A percentile compares a stretch with the other conserved stretches of the same genome.
These are phyloP conservation scores for Skeletonema menzelii DNA, from an alignment of 108 stramenopile genomes.

Conservation along the genomic window DNA sequence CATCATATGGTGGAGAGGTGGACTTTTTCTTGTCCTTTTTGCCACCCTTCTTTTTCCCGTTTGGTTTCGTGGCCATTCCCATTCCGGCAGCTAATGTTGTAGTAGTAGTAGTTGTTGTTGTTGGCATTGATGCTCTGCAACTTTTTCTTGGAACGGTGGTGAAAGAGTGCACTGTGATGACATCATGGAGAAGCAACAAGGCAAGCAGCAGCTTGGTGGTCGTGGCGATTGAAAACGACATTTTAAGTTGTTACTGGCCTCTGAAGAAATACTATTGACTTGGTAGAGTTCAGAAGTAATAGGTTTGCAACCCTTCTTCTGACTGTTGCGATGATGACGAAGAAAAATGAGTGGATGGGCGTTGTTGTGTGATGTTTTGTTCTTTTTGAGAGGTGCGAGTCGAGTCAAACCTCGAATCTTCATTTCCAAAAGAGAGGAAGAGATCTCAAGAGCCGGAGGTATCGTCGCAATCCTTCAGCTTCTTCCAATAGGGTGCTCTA, in stretches of 20 bases:
- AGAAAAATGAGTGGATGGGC: not conserved
- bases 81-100: not conserved
- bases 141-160: not conserved
- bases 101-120: not conserved
- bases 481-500: too few species aligned
- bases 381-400: too few species aligned
- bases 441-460: too few species aligned
- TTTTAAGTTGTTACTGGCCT: not conserved
- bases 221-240: not conserved
- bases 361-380: too few species aligned
- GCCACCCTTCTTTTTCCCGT: constrained; percentile 28
- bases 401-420: too few species aligned
- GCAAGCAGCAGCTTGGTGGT: not conserved
- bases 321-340: too few species aligned
- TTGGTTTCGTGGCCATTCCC: constrained; percentile 38
- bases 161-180: not conserved
- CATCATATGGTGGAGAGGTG: constrained; percentile 52
- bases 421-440: too few species aligned
- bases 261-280: too few species aligned
- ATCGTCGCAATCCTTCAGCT: too few species aligned
- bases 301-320: too few species aligned
- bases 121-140: not conserved
- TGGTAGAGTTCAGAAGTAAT: too few species aligned
- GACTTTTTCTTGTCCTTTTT: constrained; percentile 32
- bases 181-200: not conserved